phyloP scores from a whole-genome alignment of 805 yeast species.

The Saccharomycopsis sp. region DNA sequence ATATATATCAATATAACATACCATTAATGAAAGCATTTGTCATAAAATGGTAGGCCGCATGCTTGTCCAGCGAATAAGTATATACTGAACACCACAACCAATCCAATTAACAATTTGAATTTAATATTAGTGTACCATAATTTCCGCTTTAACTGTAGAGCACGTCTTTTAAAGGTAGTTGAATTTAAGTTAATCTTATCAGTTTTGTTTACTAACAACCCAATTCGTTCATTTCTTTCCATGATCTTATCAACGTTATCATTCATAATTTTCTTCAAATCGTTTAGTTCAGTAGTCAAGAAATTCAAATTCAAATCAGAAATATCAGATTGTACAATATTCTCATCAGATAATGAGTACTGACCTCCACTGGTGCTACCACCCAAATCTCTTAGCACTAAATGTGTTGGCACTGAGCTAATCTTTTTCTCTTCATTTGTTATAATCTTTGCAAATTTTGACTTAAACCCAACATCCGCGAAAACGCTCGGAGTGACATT shows the following conservation, averaged over 20 bases:
- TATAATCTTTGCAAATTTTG: conserved; percentile 9
- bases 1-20: too few species aligned
- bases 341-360: not conserved
- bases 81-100: conserved; percentile 28
- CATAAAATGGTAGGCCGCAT: conserved; percentile 49
- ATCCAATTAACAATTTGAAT: conserved; percentile 24
- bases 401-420: conserved; percentile 2
- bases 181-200: conserved; percentile 57
- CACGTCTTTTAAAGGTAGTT: conserved; percentile 54
- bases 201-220: conserved; percentile 62
- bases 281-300: conserved; percentile 43
- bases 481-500: not conserved
- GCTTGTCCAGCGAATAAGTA: conserved; percentile 42
- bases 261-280: conserved; percentile 61
- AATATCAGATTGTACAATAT: conserved; percentile 3
- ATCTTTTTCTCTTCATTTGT: conserved; percentile 13
- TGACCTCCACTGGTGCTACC: conserved; percentile 24
- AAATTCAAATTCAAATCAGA: conserved; percentile 13
- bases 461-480: conserved; percentile 10
- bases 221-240: conserved; percentile 64
- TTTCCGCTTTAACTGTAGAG: conserved; percentile 47
- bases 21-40: conserved; percentile 35
- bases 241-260: conserved; percentile 64
- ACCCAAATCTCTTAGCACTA: conserved; percentile 35
- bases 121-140: conserved; percentile 55